Base-by-base conservation (phyloP, 2,329 filamentous ascomycete species). In the Dothideomycetes sp. region DNA sequence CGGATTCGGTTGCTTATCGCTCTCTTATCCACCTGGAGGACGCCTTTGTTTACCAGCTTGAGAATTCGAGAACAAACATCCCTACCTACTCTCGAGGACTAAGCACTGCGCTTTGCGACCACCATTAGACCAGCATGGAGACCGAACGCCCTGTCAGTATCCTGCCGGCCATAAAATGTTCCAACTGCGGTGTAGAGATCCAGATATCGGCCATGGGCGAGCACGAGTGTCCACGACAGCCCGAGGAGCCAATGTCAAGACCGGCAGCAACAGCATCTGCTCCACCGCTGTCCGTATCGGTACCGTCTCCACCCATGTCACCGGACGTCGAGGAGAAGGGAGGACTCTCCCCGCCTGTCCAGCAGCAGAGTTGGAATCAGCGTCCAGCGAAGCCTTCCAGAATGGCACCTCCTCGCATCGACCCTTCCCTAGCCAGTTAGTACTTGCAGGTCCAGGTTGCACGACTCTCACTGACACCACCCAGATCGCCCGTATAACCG, bases 161-260 rank as follows among this genome's bases (percentile, higher is more conserved):
- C 49, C 69, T 91, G 67, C 84, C 86, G 55, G 79, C 79, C 17
- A 84, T 94, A 64, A 94, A 89, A 70, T 94, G 86, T 64, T 93
- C 86, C 39, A 78, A 73, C 65, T 94, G 86, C 58, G 76, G 78
- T 28, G 62, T 68, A 28, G 76, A 88, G 55, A 83, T 94, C 43
- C 80, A 86, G 59, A 91, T 94, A 51, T 83, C 82, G 23, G 68
- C 78, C 57, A 87, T 94, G 82, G 84, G 83, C 46, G 84, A 91
- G 42, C 86, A 94, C 65, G 58, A 82, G 45, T 94, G 86, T 59
- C 59, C 47, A 51, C 49, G 39, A 25, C 16, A 32, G 16, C 37
- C 24, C 13, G 32, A 39, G 20, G 28, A 39, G 29, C 28, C 20
- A 15, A 17, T 5, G 10, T 16, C 27, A 5, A 18, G 27, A 17